Conservation (phyloP, 1,284 basidiomycete species). For the Tilletia setariae region DNA sequence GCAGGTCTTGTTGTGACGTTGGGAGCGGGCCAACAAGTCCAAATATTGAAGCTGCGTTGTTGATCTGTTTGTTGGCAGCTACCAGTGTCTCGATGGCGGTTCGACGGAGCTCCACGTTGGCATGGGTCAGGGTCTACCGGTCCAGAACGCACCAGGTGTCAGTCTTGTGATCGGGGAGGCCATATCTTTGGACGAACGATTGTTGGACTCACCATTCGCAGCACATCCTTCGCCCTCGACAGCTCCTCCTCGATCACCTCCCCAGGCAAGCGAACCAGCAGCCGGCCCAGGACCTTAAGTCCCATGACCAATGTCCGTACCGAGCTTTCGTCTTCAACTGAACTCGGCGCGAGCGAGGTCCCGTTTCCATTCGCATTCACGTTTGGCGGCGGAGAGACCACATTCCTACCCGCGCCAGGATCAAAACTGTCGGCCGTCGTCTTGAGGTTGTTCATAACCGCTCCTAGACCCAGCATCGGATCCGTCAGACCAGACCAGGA, state of each 20-base stretch:
- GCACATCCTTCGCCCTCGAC: constrained; percentile 15
- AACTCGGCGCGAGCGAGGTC: not conserved
- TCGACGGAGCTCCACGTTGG: constrained; percentile 19
- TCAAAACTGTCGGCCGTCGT: constrained; percentile 5
- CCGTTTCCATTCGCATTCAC: not conserved
- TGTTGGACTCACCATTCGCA: constrained; percentile 19
- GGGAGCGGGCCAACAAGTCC: constrained; percentile 26
- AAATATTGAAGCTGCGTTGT: constrained; percentile 13
- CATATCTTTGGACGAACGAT: not conserved
- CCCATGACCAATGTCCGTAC: constrained; percentile 14
- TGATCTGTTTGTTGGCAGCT: constrained; percentile 22
- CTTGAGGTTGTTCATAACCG: constrained; percentile 17
- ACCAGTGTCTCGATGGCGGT: constrained; percentile 22
- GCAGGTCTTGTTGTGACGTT: constrained; percentile 29
- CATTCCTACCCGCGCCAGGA: not conserved
- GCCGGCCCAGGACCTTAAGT: constrained; percentile 18
- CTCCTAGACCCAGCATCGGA: constrained; percentile 33
- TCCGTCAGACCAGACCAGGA: constrained; percentile 25
- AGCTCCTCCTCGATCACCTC: constrained; percentile 41
- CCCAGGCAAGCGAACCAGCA: constrained; percentile 30
- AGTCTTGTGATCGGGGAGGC: not conserved
- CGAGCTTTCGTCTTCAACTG: constrained; percentile 10
- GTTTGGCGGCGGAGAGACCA: not conserved
- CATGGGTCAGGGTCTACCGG: constrained; percentile 18
- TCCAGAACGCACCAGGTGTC: not conserved